Conservation (phyloP, 345 rosid species). For the Kandelia obovata region DNA sequence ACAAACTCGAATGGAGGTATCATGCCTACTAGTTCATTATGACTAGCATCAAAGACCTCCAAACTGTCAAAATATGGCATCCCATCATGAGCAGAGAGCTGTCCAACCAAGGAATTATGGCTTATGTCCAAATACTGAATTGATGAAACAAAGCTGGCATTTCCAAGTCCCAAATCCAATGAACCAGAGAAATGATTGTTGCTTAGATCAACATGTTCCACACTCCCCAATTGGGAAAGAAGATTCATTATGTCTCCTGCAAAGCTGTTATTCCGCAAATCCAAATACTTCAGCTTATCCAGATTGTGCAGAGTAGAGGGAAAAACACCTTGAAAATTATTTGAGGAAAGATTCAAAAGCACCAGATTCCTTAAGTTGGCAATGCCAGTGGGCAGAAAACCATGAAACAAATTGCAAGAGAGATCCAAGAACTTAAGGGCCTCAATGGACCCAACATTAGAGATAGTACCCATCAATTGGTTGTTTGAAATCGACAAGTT, state of each 20-base stretch:
- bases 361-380: slow-evolving; percentile 38
- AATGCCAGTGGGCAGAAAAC: slow-evolving; percentile 48
- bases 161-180: slow-evolving; percentile 64
- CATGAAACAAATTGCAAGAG: slow-evolving; percentile 52
- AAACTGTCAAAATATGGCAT: slow-evolving; percentile 75
- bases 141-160: slow-evolving; percentile 58
- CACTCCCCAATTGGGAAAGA: slow-evolving; percentile 45
- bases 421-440: slow-evolving; percentile 59
- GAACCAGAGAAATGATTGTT: slow-evolving; percentile 69
- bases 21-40: slow-evolving; percentile 57
- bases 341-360: slow-evolving; percentile 54
- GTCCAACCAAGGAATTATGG: slow-evolving; percentile 52
- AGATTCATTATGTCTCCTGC: slow-evolving; percentile 68
- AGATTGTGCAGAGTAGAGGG: slow-evolving; percentile 52
- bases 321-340: slow-evolving; percentile 48
- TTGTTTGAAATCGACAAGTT: slow-evolving; percentile 67
- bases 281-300: slow-evolving; percentile 51
- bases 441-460: slow-evolving; percentile 46
- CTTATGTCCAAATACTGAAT: slow-evolving; percentile 62
- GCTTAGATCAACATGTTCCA: slow-evolving; percentile 61
- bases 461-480: slow-evolving; percentile 62
- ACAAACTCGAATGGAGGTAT: slow-evolving; percentile 74
- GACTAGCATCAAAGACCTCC: slow-evolving; percentile 86
- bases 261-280: slow-evolving; percentile 57
- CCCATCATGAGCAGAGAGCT: slow-evolving; percentile 76